Base-by-base conservation (phyloP, 257 asterid genomes). In the Fraxinus cuspidata region DNA sequence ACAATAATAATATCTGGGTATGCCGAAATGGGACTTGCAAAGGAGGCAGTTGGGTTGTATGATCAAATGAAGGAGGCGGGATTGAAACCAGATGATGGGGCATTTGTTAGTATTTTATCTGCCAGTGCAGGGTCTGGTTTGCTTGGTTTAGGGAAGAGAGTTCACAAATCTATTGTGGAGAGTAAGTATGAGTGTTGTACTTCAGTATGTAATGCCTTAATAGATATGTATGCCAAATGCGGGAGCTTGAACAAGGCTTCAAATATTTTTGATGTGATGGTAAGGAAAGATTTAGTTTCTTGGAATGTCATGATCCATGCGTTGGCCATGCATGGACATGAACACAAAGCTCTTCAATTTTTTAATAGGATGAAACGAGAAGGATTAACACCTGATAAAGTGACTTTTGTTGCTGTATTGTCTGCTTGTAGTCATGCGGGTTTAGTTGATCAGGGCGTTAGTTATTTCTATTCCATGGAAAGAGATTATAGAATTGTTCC, bases 261-360 rank as follows among this genome's bases (percentile, higher is more conserved):
- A 83, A 64, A 63, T 35, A 70, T 85, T 58, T 92, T 94, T 56
- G 75, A 90, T 21, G 84, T 67, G 58, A 87, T 85, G 84, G 49
- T 72, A 60, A 80, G 81, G 21, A 89, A 86, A 82, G 94, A 94
- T 79, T 44, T 91, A n/a, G 86, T 88, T 21, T 84, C 97, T 9
- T 94, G 98, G 97, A 92, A 90, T 79, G 86, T 89, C 25, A 89
- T 92, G 97, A 92, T 94, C 78, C 94, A 90, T 35, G 97, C 93
- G 65, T 75, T 88, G 40, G 97, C 92, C 38, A 81, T 87, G 82
- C 94, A 90, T 76, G 97, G 98, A 38, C 81, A 79, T 67, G 96
- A 91, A 21, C 47, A 44, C 71, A 86, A 89, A 78, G 98, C 96
- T 7, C 91, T 90, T 53, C 77, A 82, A 60, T 81, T 92, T 42